A percentile compares a stretch with the other conserved stretches of the same genome.
Conservation (phyloP, 225 moss, liverwort and hornwort species). For the Lunularia cruciata region DNA sequence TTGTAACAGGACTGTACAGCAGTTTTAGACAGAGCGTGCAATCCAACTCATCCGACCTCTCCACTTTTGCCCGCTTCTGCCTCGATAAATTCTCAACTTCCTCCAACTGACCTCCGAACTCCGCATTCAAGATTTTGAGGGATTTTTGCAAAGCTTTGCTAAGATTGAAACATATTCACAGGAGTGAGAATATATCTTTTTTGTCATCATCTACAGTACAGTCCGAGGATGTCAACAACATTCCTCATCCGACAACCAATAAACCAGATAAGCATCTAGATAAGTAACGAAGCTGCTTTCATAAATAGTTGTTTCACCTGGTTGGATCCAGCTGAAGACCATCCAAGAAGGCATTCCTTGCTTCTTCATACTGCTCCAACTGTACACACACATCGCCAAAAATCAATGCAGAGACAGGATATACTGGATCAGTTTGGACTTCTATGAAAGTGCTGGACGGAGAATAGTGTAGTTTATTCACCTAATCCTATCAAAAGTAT, state of each 20-base stretch:
- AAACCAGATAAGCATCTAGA: no score
- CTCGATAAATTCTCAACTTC: conserved; percentile 48
- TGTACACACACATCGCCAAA: conserved; percentile 32
- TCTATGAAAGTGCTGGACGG: no score
- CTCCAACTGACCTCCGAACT: conserved; percentile 53
- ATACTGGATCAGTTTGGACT: no score
- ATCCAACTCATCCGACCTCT: conserved; percentile 81
- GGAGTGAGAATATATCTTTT: no score
- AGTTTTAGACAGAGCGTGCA: conserved; percentile 90
- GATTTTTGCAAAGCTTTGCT: conserved; percentile 38
- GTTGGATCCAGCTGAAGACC: conserved; percentile 73
- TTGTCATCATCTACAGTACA: no score
- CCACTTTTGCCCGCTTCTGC: conserved; percentile 59
- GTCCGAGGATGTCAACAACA: no score
- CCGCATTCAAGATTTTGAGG: conserved; percentile 32
- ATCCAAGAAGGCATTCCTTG: conserved; percentile 59
- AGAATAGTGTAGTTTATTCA: no score
- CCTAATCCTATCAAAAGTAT: no score
- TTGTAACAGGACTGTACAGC: conserved; percentile 77
- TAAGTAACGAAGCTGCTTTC: neutral
- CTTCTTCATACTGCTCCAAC: conserved; percentile 86
- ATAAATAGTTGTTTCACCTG: conserved; percentile 43
- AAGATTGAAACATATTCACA: neutral
- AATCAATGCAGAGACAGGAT: conserved; percentile 4
- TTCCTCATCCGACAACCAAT: no score